Conservation (phyloP, 805 yeast genomes). For the Wickerhamiella dianesei region DNA sequence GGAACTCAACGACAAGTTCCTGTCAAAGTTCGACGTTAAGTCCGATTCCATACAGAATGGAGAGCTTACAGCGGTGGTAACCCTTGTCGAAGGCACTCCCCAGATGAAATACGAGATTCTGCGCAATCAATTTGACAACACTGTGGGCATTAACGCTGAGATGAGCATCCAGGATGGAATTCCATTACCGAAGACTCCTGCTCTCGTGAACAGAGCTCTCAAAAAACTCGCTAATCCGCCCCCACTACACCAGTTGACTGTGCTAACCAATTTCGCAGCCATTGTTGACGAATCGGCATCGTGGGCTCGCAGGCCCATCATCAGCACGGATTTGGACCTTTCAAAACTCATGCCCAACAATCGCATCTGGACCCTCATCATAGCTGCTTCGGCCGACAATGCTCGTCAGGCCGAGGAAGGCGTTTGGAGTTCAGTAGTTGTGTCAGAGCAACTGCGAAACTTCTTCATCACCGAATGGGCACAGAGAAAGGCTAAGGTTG, state of each 20-base stretch:
- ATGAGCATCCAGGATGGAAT: constrained; percentile 27
- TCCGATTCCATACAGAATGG: constrained; percentile 11
- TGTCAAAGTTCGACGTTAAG: constrained; percentile 22
- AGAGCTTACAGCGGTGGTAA: constrained; percentile 25
- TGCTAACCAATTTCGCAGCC: constrained; percentile 15
- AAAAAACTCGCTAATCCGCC: constrained; percentile 6
- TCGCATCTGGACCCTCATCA: constrained; percentile 27
- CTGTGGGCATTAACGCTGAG: constrained; percentile 27
- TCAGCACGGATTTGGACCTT: constrained; percentile 16
- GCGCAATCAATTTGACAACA: constrained; percentile 26
- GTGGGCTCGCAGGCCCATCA: constrained; percentile 16
- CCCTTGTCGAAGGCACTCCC: constrained; percentile 25
- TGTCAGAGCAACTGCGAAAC: constrained; percentile 27
- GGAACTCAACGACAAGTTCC: constrained; percentile 23
- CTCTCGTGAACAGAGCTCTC: constrained; percentile 13
- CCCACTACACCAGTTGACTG: constrained; percentile 6
- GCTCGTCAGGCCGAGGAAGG: constrained; percentile 15
- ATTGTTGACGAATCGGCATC: constrained; percentile 19
- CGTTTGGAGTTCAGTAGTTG: constrained; percentile 26
- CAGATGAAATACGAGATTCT: constrained; percentile 19
- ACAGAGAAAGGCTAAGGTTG: constrained; percentile 20
- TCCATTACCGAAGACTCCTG: constrained; percentile 21
- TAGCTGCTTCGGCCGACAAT: constrained; percentile 22
- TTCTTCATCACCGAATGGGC: constrained; percentile 29
- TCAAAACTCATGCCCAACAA: constrained; percentile 19